Evolutionary conservation across 2,329 filamentous ascomycete species (phyloP).

Genomic region (Aureobasidium sp.): DNA sequence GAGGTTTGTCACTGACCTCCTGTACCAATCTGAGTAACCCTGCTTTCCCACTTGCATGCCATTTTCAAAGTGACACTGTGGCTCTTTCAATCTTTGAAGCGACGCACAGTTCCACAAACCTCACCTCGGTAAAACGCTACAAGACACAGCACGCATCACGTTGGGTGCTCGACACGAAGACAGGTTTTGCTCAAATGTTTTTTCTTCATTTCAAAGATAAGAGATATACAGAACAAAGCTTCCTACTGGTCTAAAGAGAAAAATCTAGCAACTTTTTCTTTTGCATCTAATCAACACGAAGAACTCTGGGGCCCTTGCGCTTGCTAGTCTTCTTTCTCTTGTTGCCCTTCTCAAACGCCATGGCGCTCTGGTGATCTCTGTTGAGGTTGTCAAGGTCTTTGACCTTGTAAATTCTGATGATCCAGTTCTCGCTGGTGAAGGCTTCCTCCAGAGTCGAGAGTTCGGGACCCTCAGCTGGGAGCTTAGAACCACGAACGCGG

Average conservation of each 20-base stretch:
- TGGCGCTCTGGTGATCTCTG: conserved; percentile 66
- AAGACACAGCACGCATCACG: background rate
- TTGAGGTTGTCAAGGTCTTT: conserved; percentile 97
- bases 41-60: no score
- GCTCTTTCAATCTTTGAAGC: no score
- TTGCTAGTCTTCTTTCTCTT: conserved; percentile 73
- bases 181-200: background rate
- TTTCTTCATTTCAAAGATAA: background rate
- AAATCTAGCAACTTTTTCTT: background rate
- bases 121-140: no score
- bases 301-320: conserved; percentile 61
- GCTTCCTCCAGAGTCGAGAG: conserved; percentile 91
- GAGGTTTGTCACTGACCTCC: no score
- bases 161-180: background rate
- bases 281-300: conserved; percentile 58
- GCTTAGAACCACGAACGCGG: conserved; percentile 69
- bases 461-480: conserved; percentile 77
- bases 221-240: background rate
- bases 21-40: no score
- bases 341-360: conserved; percentile 66
- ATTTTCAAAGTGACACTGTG: no score
- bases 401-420: conserved; percentile 99
- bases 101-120: no score
- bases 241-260: background rate
- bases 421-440: conserved; percentile 99